Evolutionary conservation across 202 grass and related monocot species (phyloP).

Genomic region (Panicum virgatum): DNA sequence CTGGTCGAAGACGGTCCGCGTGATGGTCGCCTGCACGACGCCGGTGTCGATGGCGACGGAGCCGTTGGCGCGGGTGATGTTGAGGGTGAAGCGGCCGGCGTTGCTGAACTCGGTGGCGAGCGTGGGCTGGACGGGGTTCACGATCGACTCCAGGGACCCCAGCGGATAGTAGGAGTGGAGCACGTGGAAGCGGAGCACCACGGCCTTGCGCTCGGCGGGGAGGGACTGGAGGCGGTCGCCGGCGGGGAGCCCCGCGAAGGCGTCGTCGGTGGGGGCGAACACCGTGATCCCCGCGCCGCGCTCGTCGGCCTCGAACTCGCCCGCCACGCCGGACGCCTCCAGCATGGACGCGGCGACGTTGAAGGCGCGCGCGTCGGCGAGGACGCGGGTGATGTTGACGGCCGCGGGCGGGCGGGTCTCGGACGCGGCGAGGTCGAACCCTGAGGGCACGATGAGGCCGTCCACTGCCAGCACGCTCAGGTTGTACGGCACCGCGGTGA

Average conservation of each 20-base stretch:
- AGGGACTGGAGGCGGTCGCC: slow-evolving; percentile 78
- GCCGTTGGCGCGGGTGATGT: slow-evolving; percentile 84
- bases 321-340: slow-evolving; percentile 67
- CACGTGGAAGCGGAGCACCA: slow-evolving; percentile 91
- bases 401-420: slow-evolving; percentile 42
- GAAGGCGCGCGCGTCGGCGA: slow-evolving; percentile 77
- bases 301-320: slow-evolving; percentile 86
- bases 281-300: slow-evolving; percentile 87
- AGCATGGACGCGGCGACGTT: slow-evolving; percentile 91
- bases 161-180: slow-evolving; percentile 98
- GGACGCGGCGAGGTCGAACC: slow-evolving; percentile 76
- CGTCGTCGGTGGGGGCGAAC: slow-evolving; percentile 90
- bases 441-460: slow-evolving; percentile 54
- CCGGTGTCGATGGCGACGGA: slow-evolving; percentile 95
- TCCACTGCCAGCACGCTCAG: slow-evolving; percentile 64
- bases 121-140: slow-evolving; percentile 90
- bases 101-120: slow-evolving; percentile 79
- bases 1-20: slow-evolving; percentile 90
- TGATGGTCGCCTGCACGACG: slow-evolving; percentile 87
- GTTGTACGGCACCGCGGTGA: slow-evolving; percentile 73
- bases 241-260: slow-evolving; percentile 72
- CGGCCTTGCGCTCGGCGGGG: slow-evolving; percentile 75
- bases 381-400: slow-evolving; percentile 71
- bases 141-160: slow-evolving; percentile 91
- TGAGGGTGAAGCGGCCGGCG: slow-evolving; percentile 84